Evolutionary conservation across 2,329 filamentous ascomycete species (phyloP).

Genomic region (Sclerotinia borealis): DNA sequence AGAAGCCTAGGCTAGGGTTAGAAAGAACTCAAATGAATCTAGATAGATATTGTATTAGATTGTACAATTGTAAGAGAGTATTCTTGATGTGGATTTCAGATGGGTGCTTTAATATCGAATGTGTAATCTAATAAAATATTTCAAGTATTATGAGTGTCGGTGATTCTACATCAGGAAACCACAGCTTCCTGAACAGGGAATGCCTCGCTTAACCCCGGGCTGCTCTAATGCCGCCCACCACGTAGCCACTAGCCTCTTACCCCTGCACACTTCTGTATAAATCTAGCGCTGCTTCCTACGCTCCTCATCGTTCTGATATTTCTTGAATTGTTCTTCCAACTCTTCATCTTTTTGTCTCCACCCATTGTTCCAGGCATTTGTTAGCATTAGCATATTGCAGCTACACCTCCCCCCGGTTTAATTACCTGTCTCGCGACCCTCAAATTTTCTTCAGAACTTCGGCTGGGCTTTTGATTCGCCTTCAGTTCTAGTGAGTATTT

Average conservation of each 20-base stretch:
- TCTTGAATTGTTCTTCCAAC: not conserved
- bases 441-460: not conserved
- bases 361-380: not conserved
- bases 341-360: not conserved
- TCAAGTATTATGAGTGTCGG: not conserved
- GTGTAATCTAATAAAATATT: too few relatives aligned
- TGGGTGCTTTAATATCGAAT: too few relatives aligned
- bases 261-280: conserved; percentile 1
- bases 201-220: not conserved
- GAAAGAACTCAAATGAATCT: too few relatives aligned
- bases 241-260: not conserved
- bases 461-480: too few relatives aligned
- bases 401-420: not conserved
- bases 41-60: too few relatives aligned
- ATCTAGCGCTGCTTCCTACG: not conserved
- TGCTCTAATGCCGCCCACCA: not conserved
- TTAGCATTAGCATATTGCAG: not conserved
- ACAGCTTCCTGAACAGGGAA: not conserved
- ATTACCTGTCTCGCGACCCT: not conserved
- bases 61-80: too few relatives aligned
- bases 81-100: too few relatives aligned
- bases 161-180: conserved; percentile 5
- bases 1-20: too few relatives aligned
- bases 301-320: not conserved
- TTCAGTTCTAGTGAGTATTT: too few relatives aligned